Conservation (phyloP, 805 yeast genomes). For the Yarrowia sp. region DNA sequence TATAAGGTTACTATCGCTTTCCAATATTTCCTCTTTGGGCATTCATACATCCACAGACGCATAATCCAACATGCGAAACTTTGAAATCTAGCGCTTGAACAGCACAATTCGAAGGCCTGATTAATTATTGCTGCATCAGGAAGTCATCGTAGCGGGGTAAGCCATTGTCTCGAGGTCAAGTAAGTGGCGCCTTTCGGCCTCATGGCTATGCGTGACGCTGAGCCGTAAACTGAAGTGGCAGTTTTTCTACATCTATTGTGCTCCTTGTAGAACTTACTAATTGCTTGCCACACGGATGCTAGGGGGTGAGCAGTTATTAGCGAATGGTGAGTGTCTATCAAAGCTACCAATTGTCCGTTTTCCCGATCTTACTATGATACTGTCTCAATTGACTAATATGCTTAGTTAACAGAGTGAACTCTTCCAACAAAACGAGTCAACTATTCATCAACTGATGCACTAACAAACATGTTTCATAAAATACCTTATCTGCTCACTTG, state of each 20-base stretch:
- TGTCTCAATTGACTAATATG: no score
- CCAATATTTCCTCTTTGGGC: slow-evolving; percentile 12
- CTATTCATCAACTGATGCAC: no score
- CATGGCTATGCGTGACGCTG: not conserved
- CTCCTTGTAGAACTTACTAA: no score
- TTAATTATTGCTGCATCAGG: not conserved
- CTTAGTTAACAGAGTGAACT: no score
- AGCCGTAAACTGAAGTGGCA: not conserved
- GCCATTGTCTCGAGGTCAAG: not conserved
- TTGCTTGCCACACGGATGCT: no score
- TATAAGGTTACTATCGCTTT: slow-evolving; percentile 2
- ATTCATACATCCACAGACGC: slow-evolving; percentile 16
- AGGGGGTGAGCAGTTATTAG: no score
- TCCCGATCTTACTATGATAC: no score
- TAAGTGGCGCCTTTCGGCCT: not conserved
- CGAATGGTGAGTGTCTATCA: no score
- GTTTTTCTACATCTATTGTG: not conserved
- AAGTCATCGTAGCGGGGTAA: not conserved
- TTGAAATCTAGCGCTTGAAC: not conserved
- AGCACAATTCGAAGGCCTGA: not conserved
- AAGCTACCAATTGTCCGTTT: no score
- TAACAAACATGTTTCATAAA: no score
- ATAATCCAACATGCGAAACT: not conserved
- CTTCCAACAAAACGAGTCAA: no score
- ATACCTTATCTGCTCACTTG: no score